Evolutionary conservation across 2,329 filamentous ascomycete genomes (phyloP).

Genomic region (Thermothelomyces thermophilus): DNA sequence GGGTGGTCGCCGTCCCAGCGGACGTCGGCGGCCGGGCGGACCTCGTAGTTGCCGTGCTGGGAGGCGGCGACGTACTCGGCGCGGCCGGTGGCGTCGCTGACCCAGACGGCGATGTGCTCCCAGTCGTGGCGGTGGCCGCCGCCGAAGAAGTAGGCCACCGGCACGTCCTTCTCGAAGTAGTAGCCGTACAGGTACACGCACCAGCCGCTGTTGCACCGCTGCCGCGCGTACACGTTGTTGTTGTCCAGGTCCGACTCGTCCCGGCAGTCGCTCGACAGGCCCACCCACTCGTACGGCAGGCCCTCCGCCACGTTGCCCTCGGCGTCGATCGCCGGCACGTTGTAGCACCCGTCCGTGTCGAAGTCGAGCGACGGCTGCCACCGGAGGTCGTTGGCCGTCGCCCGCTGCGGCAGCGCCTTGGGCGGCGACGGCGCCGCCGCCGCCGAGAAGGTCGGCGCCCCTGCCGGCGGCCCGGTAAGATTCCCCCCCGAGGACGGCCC

Average conservation of each 20-base stretch:
- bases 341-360: constrained; percentile 38
- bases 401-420: constrained; percentile 29
- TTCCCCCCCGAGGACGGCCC: too few relatives aligned
- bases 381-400: constrained; percentile 30
- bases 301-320: constrained; percentile 30
- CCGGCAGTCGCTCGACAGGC: constrained; percentile 22
- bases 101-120: constrained; percentile 34
- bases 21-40: constrained; percentile 23
- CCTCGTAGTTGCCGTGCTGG: constrained; percentile 30
- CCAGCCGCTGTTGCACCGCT: constrained; percentile 39
- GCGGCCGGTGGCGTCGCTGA: constrained; percentile 19
- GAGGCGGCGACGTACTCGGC: constrained; percentile 29
- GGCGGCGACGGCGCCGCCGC: constrained; percentile 7
- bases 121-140: constrained; percentile 36
- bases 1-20: constrained; percentile 29
- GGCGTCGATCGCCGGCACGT: constrained; percentile 39
- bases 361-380: constrained; percentile 36
- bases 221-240: constrained; percentile 37
- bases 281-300: constrained; percentile 22
- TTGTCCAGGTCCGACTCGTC: constrained; percentile 25
- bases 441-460: not conserved
- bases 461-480: not conserved
- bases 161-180: constrained; percentile 42
- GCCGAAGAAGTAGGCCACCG: constrained; percentile 25
- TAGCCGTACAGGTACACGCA: constrained; percentile 40